Evolutionary conservation across 495 filamentous ascomycete species (phyloP).

Genomic region (Pseudoneurospora amorphoporcata): DNA sequence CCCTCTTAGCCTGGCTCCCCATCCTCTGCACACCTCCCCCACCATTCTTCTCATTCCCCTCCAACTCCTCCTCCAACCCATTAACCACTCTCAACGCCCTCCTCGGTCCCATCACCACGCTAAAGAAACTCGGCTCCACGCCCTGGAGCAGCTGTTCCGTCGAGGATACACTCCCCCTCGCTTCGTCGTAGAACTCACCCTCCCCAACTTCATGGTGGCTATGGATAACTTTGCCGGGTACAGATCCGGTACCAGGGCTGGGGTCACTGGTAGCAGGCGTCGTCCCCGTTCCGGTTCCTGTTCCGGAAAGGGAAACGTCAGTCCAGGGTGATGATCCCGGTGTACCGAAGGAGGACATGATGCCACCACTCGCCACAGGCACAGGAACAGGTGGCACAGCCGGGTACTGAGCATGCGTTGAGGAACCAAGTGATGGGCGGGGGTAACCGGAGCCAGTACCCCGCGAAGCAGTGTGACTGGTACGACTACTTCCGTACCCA

Average conservation of each 20-base stretch:
- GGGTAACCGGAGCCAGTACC: background rate
- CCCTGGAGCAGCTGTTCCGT: conserved; percentile 49
- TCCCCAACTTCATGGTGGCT: background rate
- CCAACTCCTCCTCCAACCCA: conserved; percentile 26
- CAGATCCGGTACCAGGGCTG: background rate
- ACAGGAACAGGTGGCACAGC: background rate
- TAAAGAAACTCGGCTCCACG: conserved; percentile 63
- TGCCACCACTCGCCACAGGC: conserved; percentile 8
- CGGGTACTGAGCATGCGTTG: background rate
- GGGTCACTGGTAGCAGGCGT: background rate
- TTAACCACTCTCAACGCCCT: conserved; percentile 67
- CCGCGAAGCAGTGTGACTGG: conserved; percentile 10
- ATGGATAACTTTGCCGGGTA: background rate
- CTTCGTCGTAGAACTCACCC: conserved; percentile 13
- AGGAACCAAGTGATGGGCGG: background rate
- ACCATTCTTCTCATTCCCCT: background rate
- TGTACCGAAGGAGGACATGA: conserved; percentile 3
- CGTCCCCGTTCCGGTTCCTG: background rate
- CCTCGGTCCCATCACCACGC: conserved; percentile 59
- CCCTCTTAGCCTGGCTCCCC: background rate
- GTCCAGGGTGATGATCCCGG: background rate
- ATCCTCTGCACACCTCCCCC: background rate
- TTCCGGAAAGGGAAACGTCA: background rate
- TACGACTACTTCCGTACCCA: conserved; percentile 2
- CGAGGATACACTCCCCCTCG: conserved; percentile 24